Evolutionary conservation across 306 rosid genomes (phyloP).

Genomic region (Prosopis cineraria): DNA sequence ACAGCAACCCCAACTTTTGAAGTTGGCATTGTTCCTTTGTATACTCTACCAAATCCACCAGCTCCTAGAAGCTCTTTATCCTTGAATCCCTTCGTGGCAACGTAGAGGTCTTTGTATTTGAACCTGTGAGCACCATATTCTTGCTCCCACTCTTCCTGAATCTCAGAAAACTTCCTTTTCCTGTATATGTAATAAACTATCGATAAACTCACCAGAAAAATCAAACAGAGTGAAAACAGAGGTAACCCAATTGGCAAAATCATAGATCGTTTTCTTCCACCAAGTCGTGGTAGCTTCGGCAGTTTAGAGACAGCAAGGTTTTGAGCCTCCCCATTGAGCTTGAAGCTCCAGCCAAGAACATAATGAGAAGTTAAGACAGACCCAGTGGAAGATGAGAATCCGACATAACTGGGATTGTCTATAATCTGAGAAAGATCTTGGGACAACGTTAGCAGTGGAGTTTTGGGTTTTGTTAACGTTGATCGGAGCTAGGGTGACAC

Average conservation of each 20-base stretch:
- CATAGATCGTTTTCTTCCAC: neutral
- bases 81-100: constrained; percentile 67
- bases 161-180: constrained; percentile 46
- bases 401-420: constrained; percentile 49
- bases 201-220: constrained; percentile 21
- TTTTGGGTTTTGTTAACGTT: constrained; percentile 44
- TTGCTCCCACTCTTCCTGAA: constrained; percentile 69
- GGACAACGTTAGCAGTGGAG: constrained; percentile 46
- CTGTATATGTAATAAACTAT: constrained; percentile 31
- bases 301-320: constrained; percentile 44
- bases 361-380: constrained; percentile 47
- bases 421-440: constrained; percentile 56
- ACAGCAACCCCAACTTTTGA: constrained; percentile 64
- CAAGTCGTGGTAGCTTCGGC: constrained; percentile 46
- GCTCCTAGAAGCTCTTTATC: constrained; percentile 55
- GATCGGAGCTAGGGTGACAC: constrained; percentile 61
- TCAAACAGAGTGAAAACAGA: constrained; percentile 15
- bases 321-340: constrained; percentile 50
- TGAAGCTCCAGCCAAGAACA: constrained; percentile 71
- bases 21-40: constrained; percentile 56
- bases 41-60: constrained; percentile 77
- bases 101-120: constrained; percentile 53
- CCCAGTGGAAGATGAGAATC: constrained; percentile 71
- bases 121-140: constrained; percentile 67
- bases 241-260: constrained; percentile 34